Percentiles rank a stretch among this genome's conserved stretches.
Conservation (phyloP, 73 alveolate genomes). For the Paramecium tetraurelia region DNA sequence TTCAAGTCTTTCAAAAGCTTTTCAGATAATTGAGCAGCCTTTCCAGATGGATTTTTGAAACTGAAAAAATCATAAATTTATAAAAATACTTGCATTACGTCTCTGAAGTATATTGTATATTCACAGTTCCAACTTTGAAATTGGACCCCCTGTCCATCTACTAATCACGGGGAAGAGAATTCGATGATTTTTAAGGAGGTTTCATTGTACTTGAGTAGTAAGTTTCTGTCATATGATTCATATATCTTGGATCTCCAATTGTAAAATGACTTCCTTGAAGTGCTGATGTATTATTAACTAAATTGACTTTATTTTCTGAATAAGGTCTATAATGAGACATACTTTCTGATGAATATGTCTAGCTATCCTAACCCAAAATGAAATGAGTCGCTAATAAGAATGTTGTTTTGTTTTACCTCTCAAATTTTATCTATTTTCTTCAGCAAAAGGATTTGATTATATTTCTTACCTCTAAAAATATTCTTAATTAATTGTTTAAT, state of each 20-base stretch:
- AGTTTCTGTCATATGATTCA: slow-evolving; percentile 11
- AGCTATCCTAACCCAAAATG: not conserved
- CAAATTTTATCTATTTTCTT: slow-evolving; percentile 25
- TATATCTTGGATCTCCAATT: slow-evolving; percentile 49
- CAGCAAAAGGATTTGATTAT: slow-evolving; percentile 6
- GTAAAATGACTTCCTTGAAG: slow-evolving; percentile 26
- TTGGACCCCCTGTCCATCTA: slow-evolving; percentile 33
- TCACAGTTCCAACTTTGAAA: not conserved
- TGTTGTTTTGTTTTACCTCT: not conserved
- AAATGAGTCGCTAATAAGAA: slow-evolving; percentile 30
- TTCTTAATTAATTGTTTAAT: slow-evolving; percentile 22
- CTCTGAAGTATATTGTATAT: not conserved
- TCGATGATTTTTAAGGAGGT: not conserved
- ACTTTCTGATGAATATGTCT: slow-evolving; percentile 2
- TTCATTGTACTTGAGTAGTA: not conserved
- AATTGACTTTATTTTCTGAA: not conserved
- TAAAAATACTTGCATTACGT: not conserved
- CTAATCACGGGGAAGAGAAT: not conserved
- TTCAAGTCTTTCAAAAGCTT: not conserved
- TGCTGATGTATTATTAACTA: not conserved
- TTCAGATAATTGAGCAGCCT: slow-evolving; percentile 24
- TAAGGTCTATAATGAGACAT: slow-evolving; percentile 39
- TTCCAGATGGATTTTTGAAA: not conserved
- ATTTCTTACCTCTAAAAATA: not conserved
- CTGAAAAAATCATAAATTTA: not conserved